Conservation (phyloP, 2,329 filamentous ascomycete genomes). For the Aspergillus sp. region DNA sequence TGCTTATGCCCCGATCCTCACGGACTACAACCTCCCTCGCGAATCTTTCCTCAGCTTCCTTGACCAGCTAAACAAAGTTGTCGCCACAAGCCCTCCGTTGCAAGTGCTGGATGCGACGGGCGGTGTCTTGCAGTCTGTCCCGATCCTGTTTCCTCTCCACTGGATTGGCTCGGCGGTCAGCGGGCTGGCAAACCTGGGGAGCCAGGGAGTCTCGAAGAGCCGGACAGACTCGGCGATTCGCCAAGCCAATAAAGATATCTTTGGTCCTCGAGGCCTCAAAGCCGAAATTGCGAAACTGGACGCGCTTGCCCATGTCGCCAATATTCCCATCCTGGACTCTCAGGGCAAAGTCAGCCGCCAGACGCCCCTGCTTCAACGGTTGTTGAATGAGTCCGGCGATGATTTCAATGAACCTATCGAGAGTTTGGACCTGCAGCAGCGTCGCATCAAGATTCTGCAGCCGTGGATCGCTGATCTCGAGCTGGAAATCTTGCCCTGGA, state of each 20-base stretch:
- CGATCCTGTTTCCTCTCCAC: constrained; percentile 1
- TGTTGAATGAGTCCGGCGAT: background rate
- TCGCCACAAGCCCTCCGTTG: background rate
- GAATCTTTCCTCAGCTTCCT: constrained; percentile 3
- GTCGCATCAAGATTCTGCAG: background rate
- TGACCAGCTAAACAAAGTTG: constrained; percentile 2
- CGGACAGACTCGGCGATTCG: background rate
- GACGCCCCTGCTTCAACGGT: background rate
- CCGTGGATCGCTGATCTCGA: constrained; percentile 3
- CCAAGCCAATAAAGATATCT: constrained; percentile 1
- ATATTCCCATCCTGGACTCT: background rate
- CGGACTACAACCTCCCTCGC: background rate
- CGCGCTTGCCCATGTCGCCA: constrained; percentile 1
- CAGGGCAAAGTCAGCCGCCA: background rate
- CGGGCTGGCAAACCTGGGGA: constrained; percentile 2
- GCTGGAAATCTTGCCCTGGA: constrained; percentile 1
- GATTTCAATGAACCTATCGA: background rate
- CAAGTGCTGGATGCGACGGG: constrained; percentile 4
- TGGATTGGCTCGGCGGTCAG: constrained; percentile 1
- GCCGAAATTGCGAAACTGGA: constrained; percentile 3
- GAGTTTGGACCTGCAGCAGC: background rate
- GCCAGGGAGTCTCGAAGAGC: constrained; percentile 3
- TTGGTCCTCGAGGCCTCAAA: background rate
- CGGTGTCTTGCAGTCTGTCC: background rate
- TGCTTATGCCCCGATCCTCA: constrained; percentile 1